Percentiles rank a stretch among this genome's conserved stretches.
phyloP scores from a whole-genome alignment of 2,329 filamentous ascomycete species.

The Penicillium corylophilum region DNA sequence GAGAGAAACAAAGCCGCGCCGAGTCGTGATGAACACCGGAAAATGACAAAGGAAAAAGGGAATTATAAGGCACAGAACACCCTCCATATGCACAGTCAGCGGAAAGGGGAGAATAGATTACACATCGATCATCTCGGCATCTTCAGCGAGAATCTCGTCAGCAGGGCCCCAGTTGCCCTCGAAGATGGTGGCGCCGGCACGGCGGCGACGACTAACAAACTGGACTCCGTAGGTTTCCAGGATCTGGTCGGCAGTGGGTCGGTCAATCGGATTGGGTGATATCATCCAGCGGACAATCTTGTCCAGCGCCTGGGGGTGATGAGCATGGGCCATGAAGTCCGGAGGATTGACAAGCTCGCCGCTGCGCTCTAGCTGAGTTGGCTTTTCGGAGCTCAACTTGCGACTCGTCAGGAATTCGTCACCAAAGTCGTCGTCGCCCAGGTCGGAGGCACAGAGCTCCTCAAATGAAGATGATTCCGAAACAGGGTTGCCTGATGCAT shows the following conservation, averaged over 20 bases:
- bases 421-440: conserved; percentile 46
- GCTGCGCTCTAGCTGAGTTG: conserved; percentile 39
- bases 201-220: conserved; percentile 76
- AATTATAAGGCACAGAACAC: conserved; percentile 25
- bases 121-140: conserved; percentile 65
- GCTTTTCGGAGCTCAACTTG: conserved; percentile 25
- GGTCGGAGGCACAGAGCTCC: conserved; percentile 44
- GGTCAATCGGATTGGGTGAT: conserved; percentile 66
- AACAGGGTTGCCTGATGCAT: conserved; percentile 70
- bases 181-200: conserved; percentile 88
- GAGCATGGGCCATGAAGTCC: conserved; percentile 79
- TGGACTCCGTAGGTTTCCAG: conserved; percentile 70
- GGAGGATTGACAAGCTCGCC: conserved; percentile 70
- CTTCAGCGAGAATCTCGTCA: conserved; percentile 59
- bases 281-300: conserved; percentile 87
- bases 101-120: conserved; percentile 32
- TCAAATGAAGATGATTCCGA: conserved; percentile 46
- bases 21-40: conserved; percentile 21
- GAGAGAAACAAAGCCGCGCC: conserved; percentile 18
- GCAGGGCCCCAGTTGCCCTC: conserved; percentile 93
- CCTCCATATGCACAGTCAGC: conserved; percentile 34
- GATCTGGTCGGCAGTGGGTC: conserved; percentile 73
- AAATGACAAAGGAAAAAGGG: conserved; percentile 24
- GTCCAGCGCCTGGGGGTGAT: conserved; percentile 74
- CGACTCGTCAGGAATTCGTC: conserved; percentile 36